These are phyloP conservation scores for Anacardium occidentale DNA, from an alignment of 345 rosid species.

Conservation along the genomic window DNA sequence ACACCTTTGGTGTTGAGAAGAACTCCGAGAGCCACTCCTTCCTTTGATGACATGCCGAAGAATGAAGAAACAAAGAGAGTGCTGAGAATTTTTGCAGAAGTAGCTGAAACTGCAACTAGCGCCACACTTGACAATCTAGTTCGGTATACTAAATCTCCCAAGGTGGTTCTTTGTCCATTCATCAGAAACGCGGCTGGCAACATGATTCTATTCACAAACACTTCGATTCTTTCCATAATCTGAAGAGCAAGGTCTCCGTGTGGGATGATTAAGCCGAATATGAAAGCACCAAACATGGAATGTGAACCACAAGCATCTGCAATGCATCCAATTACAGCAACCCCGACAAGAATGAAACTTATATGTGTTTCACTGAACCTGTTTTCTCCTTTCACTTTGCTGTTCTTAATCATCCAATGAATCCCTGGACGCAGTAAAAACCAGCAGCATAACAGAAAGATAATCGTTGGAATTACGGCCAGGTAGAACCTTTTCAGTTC, in stretches of 20 bases:
- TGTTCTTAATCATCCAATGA: not conserved
- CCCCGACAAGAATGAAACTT: constrained; percentile 3
- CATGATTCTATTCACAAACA: constrained; percentile 14
- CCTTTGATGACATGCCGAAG: not conserved
- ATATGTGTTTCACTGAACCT: constrained; percentile 7
- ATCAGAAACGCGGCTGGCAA: constrained; percentile 14
- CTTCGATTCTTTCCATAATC: constrained; percentile 22
- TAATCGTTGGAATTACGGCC: not conserved
- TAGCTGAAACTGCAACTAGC: not conserved
- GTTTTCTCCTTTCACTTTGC: not conserved
- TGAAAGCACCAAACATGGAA: constrained; percentile 24
- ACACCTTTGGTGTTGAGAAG: constrained; percentile 33
- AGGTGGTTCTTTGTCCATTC: constrained; percentile 11
- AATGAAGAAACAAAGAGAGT: not conserved
- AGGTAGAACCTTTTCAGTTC: not conserved
- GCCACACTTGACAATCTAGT: not conserved
- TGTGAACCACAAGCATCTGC: constrained; percentile 26
- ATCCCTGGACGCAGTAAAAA: constrained; percentile 25
- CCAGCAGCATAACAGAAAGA: constrained; percentile 20
- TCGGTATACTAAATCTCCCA: not conserved
- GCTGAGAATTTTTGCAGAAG: constrained; percentile 18
- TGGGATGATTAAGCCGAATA: constrained; percentile 24
- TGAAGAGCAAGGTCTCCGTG: constrained; percentile 16
- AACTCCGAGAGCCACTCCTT: constrained; percentile 18
- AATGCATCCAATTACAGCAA: constrained; percentile 21